phyloP scores from a whole-genome alignment of 2,329 filamentous ascomycete species.

The Aspergillus costaricaensis region DNA sequence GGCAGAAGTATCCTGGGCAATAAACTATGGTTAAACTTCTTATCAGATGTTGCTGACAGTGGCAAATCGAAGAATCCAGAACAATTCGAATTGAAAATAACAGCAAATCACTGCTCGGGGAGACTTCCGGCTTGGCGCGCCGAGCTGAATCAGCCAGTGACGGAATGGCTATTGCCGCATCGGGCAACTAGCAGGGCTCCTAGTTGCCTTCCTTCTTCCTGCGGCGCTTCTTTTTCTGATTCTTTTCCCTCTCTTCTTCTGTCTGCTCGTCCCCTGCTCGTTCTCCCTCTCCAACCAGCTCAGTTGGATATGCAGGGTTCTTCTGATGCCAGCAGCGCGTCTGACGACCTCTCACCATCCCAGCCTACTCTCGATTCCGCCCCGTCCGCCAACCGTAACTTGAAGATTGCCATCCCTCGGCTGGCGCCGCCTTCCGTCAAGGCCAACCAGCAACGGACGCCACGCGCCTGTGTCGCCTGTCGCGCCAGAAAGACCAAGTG shows the following conservation, averaged over 20 bases:
- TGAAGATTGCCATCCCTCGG: slow-evolving; percentile 11
- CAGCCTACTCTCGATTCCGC: neutral
- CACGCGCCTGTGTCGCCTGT: slow-evolving; percentile 21
- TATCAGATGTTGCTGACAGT: too few relatives aligned
- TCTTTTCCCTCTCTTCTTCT: neutral
- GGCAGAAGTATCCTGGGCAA: too few relatives aligned
- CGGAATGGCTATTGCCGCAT: too few relatives aligned
- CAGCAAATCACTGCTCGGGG: too few relatives aligned
- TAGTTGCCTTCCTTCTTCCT: too few relatives aligned
- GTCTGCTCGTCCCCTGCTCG: neutral
- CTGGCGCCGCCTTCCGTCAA: neutral
- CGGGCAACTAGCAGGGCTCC: too few relatives aligned
- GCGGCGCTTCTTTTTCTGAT: neutral
- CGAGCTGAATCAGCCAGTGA: too few relatives aligned
- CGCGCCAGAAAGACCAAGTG: slow-evolving; percentile 24
- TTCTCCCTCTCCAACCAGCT: neutral
- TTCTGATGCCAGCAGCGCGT: neutral
- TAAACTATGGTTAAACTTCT: too few relatives aligned
- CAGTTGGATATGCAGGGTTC: slow-evolving; percentile 2
- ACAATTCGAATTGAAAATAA: too few relatives aligned
- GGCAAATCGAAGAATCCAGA: too few relatives aligned
- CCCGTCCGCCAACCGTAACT: neutral
- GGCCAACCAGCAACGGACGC: slow-evolving; percentile 10
- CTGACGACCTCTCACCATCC: neutral
- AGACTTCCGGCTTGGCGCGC: too few relatives aligned